phyloP scores from a whole-genome alignment of 441 rosid species.

The California macrophylla region DNA sequence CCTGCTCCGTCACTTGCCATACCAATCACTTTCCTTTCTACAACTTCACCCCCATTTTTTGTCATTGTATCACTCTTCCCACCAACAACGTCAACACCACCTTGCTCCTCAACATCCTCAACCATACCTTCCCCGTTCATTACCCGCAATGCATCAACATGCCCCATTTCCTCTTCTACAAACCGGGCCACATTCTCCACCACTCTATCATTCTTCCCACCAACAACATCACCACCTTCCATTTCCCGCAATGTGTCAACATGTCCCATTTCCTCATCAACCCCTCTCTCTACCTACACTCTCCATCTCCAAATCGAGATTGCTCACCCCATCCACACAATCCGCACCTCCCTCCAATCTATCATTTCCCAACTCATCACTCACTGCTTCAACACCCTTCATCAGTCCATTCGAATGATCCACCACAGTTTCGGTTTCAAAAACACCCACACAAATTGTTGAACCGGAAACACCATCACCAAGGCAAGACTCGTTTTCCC shows the following conservation, averaged over 20 bases:
- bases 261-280: neutral
- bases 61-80: neutral
- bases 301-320: conserved; percentile 23
- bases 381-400: conserved; percentile 16
- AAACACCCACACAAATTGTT: conserved; percentile 10
- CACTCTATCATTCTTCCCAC: no score
- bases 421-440: conserved; percentile 31
- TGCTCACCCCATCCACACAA: conserved; percentile 21
- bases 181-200: no score
- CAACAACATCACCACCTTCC: no score
- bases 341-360: conserved; percentile 16
- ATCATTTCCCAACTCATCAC: conserved; percentile 13
- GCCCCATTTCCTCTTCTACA: neutral
- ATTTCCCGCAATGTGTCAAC: neutral
- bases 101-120: conserved; percentile 1
- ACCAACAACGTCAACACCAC: neutral
- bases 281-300: conserved; percentile 13
- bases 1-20: neutral
- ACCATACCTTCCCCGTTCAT: neutral
- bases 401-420: conserved; percentile 18
- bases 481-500: conserved; percentile 16
- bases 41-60: neutral
- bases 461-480: conserved; percentile 16
- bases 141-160: neutral
- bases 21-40: conserved; percentile 8